Conservation (phyloP, 192 early-diverging fungal genomes). For the Thoreauomyces humboldtii region DNA sequence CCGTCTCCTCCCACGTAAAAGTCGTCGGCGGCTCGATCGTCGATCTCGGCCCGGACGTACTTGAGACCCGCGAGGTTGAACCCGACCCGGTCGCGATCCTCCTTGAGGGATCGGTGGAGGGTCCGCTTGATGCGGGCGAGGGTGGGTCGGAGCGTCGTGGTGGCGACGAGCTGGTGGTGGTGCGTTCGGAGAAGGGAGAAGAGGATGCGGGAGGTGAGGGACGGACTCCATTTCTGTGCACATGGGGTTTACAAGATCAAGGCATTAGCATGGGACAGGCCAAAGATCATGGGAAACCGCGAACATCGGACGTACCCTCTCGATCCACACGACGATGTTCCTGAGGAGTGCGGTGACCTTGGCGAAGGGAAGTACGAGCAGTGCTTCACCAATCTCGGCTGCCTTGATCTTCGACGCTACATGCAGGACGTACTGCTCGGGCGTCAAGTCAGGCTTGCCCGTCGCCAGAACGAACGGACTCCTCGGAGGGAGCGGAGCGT, state of each 20-base stretch:
- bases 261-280: background rate
- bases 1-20: too few relatives aligned
- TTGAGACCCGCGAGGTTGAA: slow-evolving; percentile 84
- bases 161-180: slow-evolving; percentile 85
- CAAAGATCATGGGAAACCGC: background rate
- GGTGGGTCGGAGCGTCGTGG: slow-evolving; percentile 71
- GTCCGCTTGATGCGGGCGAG: slow-evolving; percentile 71
- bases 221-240: slow-evolving; percentile 70
- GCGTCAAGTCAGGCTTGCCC: slow-evolving; percentile 57
- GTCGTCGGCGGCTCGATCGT: background rate
- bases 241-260: too few relatives aligned
- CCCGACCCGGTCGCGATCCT: slow-evolving; percentile 81
- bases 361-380: slow-evolving; percentile 84
- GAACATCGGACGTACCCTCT: slow-evolving; percentile 51
- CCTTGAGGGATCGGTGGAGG: slow-evolving; percentile 59
- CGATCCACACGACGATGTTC: slow-evolving; percentile 79
- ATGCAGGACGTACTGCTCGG: slow-evolving; percentile 80
- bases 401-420: slow-evolving; percentile 76
- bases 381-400: slow-evolving; percentile 83
- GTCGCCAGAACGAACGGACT: slow-evolving; percentile 66
- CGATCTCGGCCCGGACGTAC: background rate
- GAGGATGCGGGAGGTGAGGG: slow-evolving; percentile 77
- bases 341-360: slow-evolving; percentile 75
- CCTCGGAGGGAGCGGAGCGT: slow-evolving; percentile 28
- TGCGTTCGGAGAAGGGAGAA: slow-evolving; percentile 83